Evolutionary conservation across 208 protist species (phyloP).

Genomic region (Acanthamoeba quina): DNA sequence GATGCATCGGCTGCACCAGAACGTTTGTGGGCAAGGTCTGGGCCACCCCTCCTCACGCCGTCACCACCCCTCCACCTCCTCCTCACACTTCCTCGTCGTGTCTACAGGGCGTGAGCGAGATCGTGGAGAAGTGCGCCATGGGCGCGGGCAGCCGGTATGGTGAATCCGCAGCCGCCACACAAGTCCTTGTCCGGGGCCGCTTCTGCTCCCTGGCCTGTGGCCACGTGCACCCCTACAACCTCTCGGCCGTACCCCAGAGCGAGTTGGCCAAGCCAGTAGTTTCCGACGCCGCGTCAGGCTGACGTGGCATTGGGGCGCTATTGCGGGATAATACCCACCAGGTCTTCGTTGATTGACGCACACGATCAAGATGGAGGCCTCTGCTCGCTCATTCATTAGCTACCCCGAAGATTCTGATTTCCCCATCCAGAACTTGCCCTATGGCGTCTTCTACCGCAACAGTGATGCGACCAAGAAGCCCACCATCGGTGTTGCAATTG

Average conservation of each 20-base stretch:
- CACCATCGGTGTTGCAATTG: conserved; percentile 90
- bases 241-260: too few relatives aligned
- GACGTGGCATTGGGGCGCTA: not conserved
- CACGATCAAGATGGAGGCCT: conserved; percentile 12
- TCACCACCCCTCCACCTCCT: too few relatives aligned
- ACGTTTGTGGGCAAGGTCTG: conserved; percentile 1
- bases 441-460: conserved; percentile 89
- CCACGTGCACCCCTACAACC: too few relatives aligned
- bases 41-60: not conserved
- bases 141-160: too few relatives aligned
- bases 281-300: not conserved
- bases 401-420: conserved; percentile 88
- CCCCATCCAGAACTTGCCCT: conserved; percentile 94
- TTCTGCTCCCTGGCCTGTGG: too few relatives aligned
- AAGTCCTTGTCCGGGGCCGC: too few relatives aligned
- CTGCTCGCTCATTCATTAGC: conserved; percentile 84
- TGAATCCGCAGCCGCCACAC: too few relatives aligned
- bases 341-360: not conserved
- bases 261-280: not conserved
- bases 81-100: not conserved
- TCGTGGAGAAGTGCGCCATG: not conserved
- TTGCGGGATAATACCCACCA: not conserved
- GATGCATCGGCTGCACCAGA: not conserved
- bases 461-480: not conserved
- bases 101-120: conserved; percentile 11